These are phyloP conservation scores for Aspergillus udagawae DNA, from an alignment of 2,329 filamentous ascomycete species.

Conservation along the genomic window DNA sequence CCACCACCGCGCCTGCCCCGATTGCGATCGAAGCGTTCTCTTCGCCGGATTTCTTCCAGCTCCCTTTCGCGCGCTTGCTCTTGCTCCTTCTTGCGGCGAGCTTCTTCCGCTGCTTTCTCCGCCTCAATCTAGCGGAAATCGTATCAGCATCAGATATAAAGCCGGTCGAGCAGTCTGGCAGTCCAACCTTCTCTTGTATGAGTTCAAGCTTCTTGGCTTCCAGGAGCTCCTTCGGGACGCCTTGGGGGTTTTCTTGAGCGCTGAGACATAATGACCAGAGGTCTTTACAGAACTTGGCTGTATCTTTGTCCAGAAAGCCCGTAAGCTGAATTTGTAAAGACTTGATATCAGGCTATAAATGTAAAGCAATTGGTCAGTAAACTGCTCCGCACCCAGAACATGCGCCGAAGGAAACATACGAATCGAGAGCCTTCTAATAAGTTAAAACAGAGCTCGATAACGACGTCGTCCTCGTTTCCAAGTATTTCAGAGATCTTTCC, in stretches of 20 bases:
- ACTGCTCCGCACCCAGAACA: not conserved
- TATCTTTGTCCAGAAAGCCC: slow-evolving; percentile 92
- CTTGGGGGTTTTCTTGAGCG: slow-evolving; percentile 81
- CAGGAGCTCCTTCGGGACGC: slow-evolving; percentile 87
- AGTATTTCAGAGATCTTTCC: slow-evolving; percentile 81
- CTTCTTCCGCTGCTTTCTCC: slow-evolving; percentile 74
- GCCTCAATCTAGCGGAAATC: slow-evolving; percentile 62
- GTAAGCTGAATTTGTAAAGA: slow-evolving; percentile 89
- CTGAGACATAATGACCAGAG: slow-evolving; percentile 89
- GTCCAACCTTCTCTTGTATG: slow-evolving; percentile 80
- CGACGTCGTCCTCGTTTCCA: slow-evolving; percentile 90
- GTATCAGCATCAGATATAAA: slow-evolving; percentile 7
- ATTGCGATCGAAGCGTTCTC: slow-evolving; percentile 40
- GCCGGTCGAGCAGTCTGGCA: too few species aligned
- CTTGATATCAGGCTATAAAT: slow-evolving; percentile 83
- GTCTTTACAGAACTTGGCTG: slow-evolving; percentile 83
- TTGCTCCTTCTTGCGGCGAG: slow-evolving; percentile 66
- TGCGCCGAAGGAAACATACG: slow-evolving; percentile 51
- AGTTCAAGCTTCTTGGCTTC: slow-evolving; percentile 96
- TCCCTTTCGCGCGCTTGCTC: slow-evolving; percentile 69
- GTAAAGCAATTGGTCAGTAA: slow-evolving; percentile 15
- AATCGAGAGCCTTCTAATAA: slow-evolving; percentile 68
- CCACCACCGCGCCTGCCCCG: slow-evolving; percentile 35
- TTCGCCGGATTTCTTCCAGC: slow-evolving; percentile 62
- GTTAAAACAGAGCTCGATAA: slow-evolving; percentile 77